A percentile compares a stretch with the other conserved stretches of the same genome.
Evolutionary conservation across 352 stramenopile species (phyloP).

Genomic region (Pythium oligandrum): DNA sequence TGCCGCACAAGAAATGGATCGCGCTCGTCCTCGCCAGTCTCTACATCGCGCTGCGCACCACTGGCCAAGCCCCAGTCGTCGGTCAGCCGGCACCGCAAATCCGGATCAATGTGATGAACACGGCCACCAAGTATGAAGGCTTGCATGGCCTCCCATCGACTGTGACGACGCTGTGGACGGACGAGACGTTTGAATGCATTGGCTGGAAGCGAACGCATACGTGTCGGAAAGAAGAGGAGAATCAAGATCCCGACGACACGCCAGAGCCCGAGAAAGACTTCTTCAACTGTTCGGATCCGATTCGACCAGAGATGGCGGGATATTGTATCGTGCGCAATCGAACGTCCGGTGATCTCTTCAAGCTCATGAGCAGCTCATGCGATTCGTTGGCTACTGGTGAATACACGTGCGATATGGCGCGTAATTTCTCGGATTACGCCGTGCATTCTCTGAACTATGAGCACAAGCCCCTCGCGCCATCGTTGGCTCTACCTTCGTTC

Average conservation of each 20-base stretch:
- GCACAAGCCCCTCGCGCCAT: slow-evolving; percentile 61
- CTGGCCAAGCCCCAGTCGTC: slow-evolving; percentile 46
- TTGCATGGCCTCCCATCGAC: slow-evolving; percentile 53
- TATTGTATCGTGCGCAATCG: slow-evolving; percentile 83
- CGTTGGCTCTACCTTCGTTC: slow-evolving; percentile 49
- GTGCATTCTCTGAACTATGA: slow-evolving; percentile 67
- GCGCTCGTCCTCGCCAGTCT: slow-evolving; percentile 38
- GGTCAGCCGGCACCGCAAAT: slow-evolving; percentile 49
- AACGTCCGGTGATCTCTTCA: slow-evolving; percentile 73
- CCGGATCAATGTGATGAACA: slow-evolving; percentile 74
- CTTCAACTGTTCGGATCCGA: slow-evolving; percentile 60
- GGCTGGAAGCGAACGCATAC: slow-evolving; percentile 83
- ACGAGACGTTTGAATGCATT: slow-evolving; percentile 79
- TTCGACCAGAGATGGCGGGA: slow-evolving; percentile 66
- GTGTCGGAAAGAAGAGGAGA: slow-evolving; percentile 27
- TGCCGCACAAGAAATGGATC: slow-evolving; percentile 71
- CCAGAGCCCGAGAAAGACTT: slow-evolving; percentile 67
- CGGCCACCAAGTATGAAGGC: slow-evolving; percentile 52
- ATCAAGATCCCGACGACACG: slow-evolving; percentile 25
- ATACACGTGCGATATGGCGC: slow-evolving; percentile 79
- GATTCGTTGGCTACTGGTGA: slow-evolving; percentile 63
- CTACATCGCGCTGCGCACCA: slow-evolving; percentile 58
- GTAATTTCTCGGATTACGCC: slow-evolving; percentile 79
- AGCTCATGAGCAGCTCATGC: slow-evolving; percentile 77
- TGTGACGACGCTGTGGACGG: slow-evolving; percentile 60